A percentile compares a stretch with the other conserved stretches of the same genome.
phyloP scores from a whole-genome alignment of 2,329 filamentous ascomycete species.

The Beauveria caledonica region DNA sequence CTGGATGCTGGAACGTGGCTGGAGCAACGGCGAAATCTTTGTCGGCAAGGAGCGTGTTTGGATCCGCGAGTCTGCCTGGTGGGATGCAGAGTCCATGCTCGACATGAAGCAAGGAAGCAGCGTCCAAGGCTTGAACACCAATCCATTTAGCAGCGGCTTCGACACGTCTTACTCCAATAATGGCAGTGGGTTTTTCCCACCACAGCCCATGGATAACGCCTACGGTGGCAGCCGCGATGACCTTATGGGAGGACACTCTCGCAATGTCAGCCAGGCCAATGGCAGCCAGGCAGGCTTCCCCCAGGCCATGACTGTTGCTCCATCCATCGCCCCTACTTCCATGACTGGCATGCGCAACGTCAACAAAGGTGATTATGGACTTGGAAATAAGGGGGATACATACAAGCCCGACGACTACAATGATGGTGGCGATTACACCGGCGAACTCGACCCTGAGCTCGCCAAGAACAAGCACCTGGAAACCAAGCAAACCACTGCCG shows the following conservation, averaged over 20 bases:
- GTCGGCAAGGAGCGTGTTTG: conserved; percentile 87
- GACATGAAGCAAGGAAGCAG: conserved; percentile 67
- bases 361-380: conserved; percentile 72
- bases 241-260: conserved; percentile 47
- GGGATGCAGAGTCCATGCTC: conserved; percentile 94
- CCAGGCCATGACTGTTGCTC: conserved; percentile 29
- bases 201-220: conserved; percentile 50
- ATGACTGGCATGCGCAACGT: conserved; percentile 49
- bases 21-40: conserved; percentile 96
- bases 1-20: conserved; percentile 89
- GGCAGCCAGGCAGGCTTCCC: conserved; percentile 43
- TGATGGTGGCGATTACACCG: conserved; percentile 57
- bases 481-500: conserved; percentile 53
- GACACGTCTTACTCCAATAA: conserved; percentile 65
- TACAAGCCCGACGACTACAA: conserved; percentile 70
- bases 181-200: conserved; percentile 62
- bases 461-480: conserved; percentile 70
- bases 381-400: conserved; percentile 78
- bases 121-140: conserved; percentile 34
- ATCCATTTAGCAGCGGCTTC: conserved; percentile 39
- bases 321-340: conserved; percentile 52
- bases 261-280: conserved; percentile 48
- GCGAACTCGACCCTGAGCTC: conserved; percentile 66
- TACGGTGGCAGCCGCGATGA: conserved; percentile 66
- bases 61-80: conserved; percentile 93